Evolutionary conservation across 1,284 basidiomycete genomes (phyloP).

Genomic region (Irpex sp.): DNA sequence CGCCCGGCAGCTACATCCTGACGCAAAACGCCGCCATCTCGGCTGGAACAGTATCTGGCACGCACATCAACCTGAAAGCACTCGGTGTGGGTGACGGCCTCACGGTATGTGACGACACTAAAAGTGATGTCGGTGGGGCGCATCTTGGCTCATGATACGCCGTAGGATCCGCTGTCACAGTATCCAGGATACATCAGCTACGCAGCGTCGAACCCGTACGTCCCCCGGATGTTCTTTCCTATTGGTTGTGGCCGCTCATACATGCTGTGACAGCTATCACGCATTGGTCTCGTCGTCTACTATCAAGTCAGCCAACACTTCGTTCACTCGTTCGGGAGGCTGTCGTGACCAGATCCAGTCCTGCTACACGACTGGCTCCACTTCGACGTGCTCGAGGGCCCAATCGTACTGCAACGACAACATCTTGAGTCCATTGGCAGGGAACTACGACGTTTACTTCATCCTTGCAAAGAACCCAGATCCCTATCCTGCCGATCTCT

Average conservation of each 20-base stretch:
- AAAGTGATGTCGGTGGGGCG: constrained; percentile 2
- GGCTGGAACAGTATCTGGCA: constrained; percentile 42
- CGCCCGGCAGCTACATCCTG: constrained; percentile 45
- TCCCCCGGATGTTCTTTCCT: neutral
- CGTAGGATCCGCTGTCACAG: constrained; percentile 52
- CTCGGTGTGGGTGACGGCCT: constrained; percentile 63
- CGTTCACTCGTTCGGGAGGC: constrained; percentile 42
- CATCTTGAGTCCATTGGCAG: constrained; percentile 47
- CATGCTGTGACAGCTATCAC: constrained; percentile 35
- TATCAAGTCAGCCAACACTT: constrained; percentile 38
- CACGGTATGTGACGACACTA: constrained; percentile 38
- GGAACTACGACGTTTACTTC: constrained; percentile 50
- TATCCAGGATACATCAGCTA: constrained; percentile 56
- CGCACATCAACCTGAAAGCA: constrained; percentile 56
- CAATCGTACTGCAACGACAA: constrained; percentile 53
- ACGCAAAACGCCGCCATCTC: constrained; percentile 57
- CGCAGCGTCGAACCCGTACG: constrained; percentile 45
- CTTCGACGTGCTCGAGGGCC: constrained; percentile 48
- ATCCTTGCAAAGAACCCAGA: constrained; percentile 46
- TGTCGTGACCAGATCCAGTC: constrained; percentile 51
- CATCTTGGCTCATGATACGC: constrained; percentile 1
- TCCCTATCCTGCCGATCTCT: constrained; percentile 51
- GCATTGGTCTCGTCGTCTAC: constrained; percentile 40
- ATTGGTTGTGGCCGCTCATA: neutral
- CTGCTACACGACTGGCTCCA: constrained; percentile 45